Evolutionary conservation across 163 green algal species (phyloP).

Genomic region (Scenedesmus sp.): DNA sequence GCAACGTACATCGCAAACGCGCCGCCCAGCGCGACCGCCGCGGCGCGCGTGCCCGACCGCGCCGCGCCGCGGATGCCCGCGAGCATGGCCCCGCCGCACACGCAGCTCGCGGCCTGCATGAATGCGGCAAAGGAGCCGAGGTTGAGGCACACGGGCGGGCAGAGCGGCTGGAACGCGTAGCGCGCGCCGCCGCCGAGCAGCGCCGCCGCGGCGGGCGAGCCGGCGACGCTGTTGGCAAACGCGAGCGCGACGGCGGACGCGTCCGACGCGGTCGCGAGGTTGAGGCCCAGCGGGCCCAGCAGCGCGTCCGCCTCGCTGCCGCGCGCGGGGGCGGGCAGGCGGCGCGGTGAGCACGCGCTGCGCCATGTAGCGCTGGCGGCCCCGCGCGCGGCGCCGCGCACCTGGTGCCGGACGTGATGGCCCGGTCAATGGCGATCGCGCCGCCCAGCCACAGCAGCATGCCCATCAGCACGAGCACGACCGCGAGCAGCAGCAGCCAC

Average conservation of each 20-base stretch:
- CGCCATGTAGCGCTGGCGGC: not conserved
- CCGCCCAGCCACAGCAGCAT: conserved; percentile 41
- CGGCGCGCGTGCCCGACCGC: not conserved
- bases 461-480: conserved; percentile 14
- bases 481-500: conserved; percentile 34
- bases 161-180: conserved; percentile 25
- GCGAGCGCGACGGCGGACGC: not conserved
- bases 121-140: conserved; percentile 31
- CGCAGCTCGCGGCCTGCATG: conserved; percentile 29
- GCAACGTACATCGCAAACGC: conserved; percentile 36
- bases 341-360: not conserved
- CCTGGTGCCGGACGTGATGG: conserved; percentile 20
- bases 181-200: not conserved
- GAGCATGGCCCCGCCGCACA: conserved; percentile 13
- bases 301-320: conserved; percentile 6
- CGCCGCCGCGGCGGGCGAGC: not conserved
- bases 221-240: not conserved
- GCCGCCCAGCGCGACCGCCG: conserved; percentile 1
- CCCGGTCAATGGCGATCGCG: conserved; percentile 10
- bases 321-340: not conserved
- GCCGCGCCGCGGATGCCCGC: not conserved
- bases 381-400: not conserved
- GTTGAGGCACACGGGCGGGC: conserved; percentile 37
- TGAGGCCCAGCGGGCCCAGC: conserved; percentile 1
- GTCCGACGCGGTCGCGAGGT: conserved; percentile 18